Conservation (phyloP, 495 filamentous ascomycete species). For the Bryoglossum gracile region DNA sequence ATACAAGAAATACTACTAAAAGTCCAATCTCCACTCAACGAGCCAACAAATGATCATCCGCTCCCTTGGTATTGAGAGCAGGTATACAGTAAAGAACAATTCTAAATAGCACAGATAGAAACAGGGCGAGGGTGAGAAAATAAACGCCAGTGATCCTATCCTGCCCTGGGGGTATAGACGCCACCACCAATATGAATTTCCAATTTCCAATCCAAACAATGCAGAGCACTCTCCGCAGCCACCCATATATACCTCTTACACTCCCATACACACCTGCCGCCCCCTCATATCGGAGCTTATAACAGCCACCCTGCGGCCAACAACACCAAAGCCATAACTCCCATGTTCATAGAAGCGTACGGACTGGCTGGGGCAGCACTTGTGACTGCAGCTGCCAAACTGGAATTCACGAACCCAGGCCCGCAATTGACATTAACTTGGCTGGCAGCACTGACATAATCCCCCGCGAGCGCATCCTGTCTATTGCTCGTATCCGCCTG, state of each 20-base stretch:
- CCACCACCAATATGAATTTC: background rate
- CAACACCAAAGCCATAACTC: slow-evolving; percentile 10
- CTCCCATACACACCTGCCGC: background rate
- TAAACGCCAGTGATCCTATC: background rate
- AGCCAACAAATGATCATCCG: too few species aligned
- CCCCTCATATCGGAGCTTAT: background rate
- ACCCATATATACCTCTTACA: background rate
- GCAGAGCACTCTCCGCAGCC: background rate
- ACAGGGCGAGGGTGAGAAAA: background rate
- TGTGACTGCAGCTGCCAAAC: slow-evolving; percentile 11
- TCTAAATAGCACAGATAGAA: background rate
- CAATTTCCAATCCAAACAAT: background rate
- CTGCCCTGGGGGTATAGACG: background rate
- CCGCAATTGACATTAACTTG: slow-evolving; percentile 62
- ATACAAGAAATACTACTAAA: too few species aligned
- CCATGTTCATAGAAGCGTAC: background rate
- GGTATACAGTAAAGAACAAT: slow-evolving; percentile 4
- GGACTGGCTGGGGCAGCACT: background rate
- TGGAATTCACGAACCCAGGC: slow-evolving; percentile 51
- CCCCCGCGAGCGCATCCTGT: slow-evolving; percentile 46
- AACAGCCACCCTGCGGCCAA: slow-evolving; percentile 14
- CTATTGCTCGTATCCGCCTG: slow-evolving; percentile 51
- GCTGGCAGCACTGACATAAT: slow-evolving; percentile 56
- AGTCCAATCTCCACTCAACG: too few species aligned
- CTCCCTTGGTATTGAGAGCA: slow-evolving; percentile 22